Evolutionary conservation across 805 yeast species (phyloP), one percentile per base, ranked within the genome.

Genomic region (Cyberlindnera amylophila): DNA sequence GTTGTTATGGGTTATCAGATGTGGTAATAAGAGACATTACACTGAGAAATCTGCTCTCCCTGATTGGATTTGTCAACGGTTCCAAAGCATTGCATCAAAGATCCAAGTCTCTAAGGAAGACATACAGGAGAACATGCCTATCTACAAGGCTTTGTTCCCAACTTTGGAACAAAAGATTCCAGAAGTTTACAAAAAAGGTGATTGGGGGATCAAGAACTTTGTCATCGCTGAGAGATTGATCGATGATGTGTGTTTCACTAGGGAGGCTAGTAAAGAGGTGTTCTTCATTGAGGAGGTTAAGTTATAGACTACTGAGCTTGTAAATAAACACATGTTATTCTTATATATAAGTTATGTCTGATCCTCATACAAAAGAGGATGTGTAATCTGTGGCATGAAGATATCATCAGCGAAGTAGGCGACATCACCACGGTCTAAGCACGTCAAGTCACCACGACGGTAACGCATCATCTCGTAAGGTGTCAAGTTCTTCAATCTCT

Each of bases 1-100:
- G 59, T 58, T 81, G 16, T 59, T 85, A 31, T 85, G 82, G 77
- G 64, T 84, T 19, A 75, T 84, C 28, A 69, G 88, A 51, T 72
- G 77, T 44, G 64, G 69, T 43, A 82, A 81, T 55, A 66, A 64
- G 23, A 59, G 58, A 15, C 55, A 56, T 8, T 72, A 66, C 29
- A 13, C 39, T 12, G 53, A 42, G 5, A 59, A 49, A 3, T 41
- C 41, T 23, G 39, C 40, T 0, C 61, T 76, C 14, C 85, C 87
- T 1, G 65, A 67, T 3, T 82, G 83, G 71, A 69, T 82, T 15
- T 49, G 52, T 14, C 54, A 58, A 2, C 58, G 62, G 6, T 78
- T 74, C 46, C 55, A 57, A 11, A 61, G 64, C 27, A 62, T 74
- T 23, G 50, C 57, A 11, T 41, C 54, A n/a, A 68, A 63, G 18